These are phyloP conservation scores for Rhododendron vialii DNA, from an alignment of 148 eudicot species.

Conservation along the genomic window DNA sequence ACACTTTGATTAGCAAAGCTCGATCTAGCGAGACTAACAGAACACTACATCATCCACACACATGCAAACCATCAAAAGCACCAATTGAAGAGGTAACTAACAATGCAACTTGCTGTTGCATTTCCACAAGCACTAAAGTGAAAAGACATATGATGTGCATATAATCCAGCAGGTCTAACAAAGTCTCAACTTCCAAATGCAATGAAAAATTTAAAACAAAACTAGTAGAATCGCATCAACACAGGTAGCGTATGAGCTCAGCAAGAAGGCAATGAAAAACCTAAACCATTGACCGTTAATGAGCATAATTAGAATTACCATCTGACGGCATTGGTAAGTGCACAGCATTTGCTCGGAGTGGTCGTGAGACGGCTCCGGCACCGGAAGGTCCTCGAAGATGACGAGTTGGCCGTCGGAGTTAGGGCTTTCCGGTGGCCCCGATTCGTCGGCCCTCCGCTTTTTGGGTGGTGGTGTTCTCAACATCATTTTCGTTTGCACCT, in stretches of 20 bases:
- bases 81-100: background rate
- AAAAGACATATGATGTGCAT: background rate
- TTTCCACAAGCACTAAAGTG: background rate
- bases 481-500: constrained; percentile 36
- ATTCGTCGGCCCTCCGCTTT: constrained; percentile 49
- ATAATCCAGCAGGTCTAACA: background rate
- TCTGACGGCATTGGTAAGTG: constrained; percentile 95
- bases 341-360: constrained; percentile 79
- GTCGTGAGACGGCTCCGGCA: constrained; percentile 34
- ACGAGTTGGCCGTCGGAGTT: constrained; percentile 47
- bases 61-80: background rate
- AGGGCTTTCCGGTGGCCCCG: constrained; percentile 42
- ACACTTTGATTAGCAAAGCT: background rate
- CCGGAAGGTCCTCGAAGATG: constrained; percentile 67
- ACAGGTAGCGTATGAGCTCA: background rate
- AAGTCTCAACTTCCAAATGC: background rate
- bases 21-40: background rate
- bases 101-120: background rate
- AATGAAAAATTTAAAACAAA: background rate
- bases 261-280: too few species aligned
- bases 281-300: too few species aligned
- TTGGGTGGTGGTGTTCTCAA: constrained; percentile 66
- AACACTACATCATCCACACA: background rate
- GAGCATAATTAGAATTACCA: constrained; percentile 41
- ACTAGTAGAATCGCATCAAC: background rate